Evolutionary conservation across 352 stramenopile species (phyloP).

Genomic region (Pythium utonaiense): DNA sequence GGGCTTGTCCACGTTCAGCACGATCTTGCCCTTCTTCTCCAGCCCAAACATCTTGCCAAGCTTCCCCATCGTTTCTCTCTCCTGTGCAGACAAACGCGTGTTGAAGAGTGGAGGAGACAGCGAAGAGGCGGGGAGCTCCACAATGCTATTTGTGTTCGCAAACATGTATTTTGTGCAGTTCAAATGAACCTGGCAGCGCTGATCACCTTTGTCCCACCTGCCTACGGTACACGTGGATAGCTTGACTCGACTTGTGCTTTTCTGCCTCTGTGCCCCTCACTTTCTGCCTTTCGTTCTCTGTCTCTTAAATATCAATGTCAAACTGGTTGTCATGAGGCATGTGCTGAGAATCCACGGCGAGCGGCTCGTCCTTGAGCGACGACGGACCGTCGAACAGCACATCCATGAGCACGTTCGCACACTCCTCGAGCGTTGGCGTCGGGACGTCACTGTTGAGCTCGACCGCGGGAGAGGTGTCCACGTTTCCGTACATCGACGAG

Average conservation of each 20-base stretch:
- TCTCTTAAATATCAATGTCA: constrained; percentile 24
- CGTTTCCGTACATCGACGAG: too few species aligned
- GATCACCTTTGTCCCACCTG: background rate
- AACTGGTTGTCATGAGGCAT: constrained; percentile 4
- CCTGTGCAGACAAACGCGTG: background rate
- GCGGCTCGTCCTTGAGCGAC: constrained; percentile 1
- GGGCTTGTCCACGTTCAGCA: constrained; percentile 44
- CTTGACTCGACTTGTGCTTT: background rate
- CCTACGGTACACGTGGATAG: background rate
- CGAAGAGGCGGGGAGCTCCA: too few species aligned
- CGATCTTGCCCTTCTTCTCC: constrained; percentile 62
- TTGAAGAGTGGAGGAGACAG: too few species aligned
- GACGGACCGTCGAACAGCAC: constrained; percentile 41
- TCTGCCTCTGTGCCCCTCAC: too few species aligned
- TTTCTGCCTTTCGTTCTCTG: background rate
- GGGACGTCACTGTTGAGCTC: too few species aligned
- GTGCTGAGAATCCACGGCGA: constrained; percentile 3
- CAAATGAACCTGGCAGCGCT: background rate
- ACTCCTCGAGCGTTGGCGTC: constrained; percentile 59
- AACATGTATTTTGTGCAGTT: background rate
- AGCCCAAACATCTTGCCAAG: constrained; percentile 49
- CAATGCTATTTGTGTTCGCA: constrained; percentile 5
- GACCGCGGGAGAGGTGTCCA: too few species aligned
- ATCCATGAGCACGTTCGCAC: constrained; percentile 60
- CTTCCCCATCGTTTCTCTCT: constrained; percentile 39